A percentile compares a stretch with the other conserved stretches of the same genome.
Conservation (phyloP, 192 early-diverging fungal genomes). For the Dissophora globulifera region DNA sequence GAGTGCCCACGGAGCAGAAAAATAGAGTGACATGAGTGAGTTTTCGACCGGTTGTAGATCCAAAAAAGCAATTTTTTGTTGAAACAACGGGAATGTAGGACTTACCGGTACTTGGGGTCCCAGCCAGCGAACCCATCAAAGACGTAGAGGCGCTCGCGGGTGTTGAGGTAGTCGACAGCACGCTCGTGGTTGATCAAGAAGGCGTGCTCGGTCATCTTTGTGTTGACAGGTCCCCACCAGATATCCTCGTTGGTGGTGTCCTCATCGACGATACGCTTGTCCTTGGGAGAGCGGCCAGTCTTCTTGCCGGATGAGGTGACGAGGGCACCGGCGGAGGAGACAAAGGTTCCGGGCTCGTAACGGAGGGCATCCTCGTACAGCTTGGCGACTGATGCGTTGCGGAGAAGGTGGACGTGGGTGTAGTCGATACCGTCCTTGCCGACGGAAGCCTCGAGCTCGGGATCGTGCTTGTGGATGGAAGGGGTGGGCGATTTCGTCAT, state of each 20-base stretch:
- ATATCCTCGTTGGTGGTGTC: conserved; percentile 82
- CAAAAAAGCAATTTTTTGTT: background rate
- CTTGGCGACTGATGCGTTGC: conserved; percentile 86
- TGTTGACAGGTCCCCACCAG: conserved; percentile 99
- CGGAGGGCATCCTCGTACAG: conserved; percentile 94
- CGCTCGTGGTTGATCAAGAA: conserved; percentile 97
- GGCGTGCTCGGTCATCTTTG: conserved; percentile 81
- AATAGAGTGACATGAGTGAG: background rate
- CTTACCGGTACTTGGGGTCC: conserved; percentile 93
- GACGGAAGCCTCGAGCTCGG: conserved; percentile 49
- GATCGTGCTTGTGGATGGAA: conserved; percentile 48
- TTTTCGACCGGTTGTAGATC: background rate
- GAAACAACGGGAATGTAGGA: background rate
- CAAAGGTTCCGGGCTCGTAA: conserved; percentile 85
- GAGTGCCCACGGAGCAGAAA: background rate
- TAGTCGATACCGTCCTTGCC: conserved; percentile 82
- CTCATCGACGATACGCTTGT: conserved; percentile 99
- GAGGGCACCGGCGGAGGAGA: conserved; percentile 93
- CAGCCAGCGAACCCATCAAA: conserved; percentile 98
- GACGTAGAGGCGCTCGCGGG: conserved; percentile 90
- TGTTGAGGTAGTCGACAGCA: conserved; percentile 97
- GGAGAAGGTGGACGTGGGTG: conserved; percentile 83
- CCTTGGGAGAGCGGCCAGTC: conserved; percentile 93
- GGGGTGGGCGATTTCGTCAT: conserved; percentile 35
- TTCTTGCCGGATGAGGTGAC: conserved; percentile 92